A percentile compares a stretch with the other conserved stretches of the same genome.
Conservation (phyloP, 108 stramenopile species). For the Skeletonema potamos region DNA sequence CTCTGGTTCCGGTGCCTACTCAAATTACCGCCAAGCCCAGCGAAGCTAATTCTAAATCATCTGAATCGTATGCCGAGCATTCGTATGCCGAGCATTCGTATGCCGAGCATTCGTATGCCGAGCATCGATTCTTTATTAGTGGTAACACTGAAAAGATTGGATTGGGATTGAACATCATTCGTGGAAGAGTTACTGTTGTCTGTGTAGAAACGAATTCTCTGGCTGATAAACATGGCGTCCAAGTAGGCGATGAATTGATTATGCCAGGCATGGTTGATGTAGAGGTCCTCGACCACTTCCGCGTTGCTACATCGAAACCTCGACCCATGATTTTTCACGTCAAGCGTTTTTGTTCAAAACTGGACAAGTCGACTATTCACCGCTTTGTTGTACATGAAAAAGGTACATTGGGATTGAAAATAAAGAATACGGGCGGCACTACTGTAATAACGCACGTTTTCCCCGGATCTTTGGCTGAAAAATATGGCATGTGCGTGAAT, state of each 20-base stretch:
- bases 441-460: background rate
- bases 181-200: background rate
- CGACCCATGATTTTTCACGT: conserved; percentile 29
- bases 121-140: background rate
- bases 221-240: background rate
- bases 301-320: background rate
- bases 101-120: background rate
- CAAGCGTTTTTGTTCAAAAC: background rate
- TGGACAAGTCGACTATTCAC: background rate
- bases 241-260: background rate
- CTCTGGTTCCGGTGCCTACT: background rate
- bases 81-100: too few species aligned
- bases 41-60: background rate
- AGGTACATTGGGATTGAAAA: conserved; percentile 7
- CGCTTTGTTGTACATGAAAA: conserved; percentile 14
- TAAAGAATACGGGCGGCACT: background rate
- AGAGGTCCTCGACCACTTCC: background rate
- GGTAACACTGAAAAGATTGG: background rate
- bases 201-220: background rate
- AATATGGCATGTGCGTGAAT: conserved; percentile 14
- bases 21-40: background rate
- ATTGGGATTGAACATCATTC: too few species aligned
- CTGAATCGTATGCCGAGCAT: background rate
- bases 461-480: conserved; percentile 1
- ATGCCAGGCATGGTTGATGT: background rate